A percentile compares a stretch with the other conserved stretches of the same genome.
These are phyloP conservation scores for Fusarium sp. DNA, from an alignment of 2,329 filamentous ascomycete species.

Conservation along the genomic window DNA sequence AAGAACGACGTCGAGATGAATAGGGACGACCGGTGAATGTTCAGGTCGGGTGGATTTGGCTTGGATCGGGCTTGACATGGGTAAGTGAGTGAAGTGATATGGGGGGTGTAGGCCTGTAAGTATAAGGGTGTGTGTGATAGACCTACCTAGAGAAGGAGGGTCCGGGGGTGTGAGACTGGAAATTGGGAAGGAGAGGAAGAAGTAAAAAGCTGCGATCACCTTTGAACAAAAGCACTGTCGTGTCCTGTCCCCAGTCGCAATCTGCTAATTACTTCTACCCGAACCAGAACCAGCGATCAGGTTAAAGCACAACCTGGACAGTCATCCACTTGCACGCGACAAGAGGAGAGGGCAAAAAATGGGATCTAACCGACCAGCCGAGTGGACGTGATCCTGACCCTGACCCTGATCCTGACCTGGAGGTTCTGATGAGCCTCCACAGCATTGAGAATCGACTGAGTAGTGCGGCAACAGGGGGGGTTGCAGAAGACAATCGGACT, in stretches of 20 bases:
- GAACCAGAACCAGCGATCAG: constrained; percentile 42
- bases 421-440: constrained; percentile 18
- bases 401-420: background rate
- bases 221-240: background rate
- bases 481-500: constrained; percentile 12
- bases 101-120: background rate
- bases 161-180: background rate
- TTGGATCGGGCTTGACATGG: constrained; percentile 38
- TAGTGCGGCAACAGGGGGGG: constrained; percentile 35
- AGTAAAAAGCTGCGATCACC: constrained; percentile 1
- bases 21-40: constrained; percentile 33
- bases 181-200: background rate
- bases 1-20: constrained; percentile 37
- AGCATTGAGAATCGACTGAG: constrained; percentile 36
- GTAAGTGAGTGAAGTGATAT: constrained; percentile 12
- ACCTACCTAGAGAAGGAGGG: background rate
- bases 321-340: constrained; percentile 43
- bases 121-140: background rate
- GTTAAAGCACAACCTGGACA: constrained; percentile 31
- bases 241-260: constrained; percentile 31
- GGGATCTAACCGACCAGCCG: constrained; percentile 40
- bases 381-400: background rate
- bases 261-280: constrained; percentile 46
- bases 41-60: constrained; percentile 35
- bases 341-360: constrained; percentile 44